Conservation (phyloP, 108 stramenopile species). For the Fragilaria radians region DNA sequence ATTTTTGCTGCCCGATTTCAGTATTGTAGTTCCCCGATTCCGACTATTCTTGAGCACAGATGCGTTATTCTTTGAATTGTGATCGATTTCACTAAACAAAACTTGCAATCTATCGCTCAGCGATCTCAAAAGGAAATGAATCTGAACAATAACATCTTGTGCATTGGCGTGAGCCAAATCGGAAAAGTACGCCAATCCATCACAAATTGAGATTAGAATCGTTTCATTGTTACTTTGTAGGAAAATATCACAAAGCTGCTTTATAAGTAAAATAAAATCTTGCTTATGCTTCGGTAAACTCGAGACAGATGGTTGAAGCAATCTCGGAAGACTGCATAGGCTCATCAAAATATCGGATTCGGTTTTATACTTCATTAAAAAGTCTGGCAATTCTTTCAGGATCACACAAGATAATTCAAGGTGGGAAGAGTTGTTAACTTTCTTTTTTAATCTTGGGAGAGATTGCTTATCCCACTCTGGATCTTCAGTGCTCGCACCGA, state of each 20-base stretch:
- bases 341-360: slow-evolving; percentile 56
- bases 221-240: slow-evolving; percentile 52
- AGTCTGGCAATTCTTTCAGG: slow-evolving; percentile 57
- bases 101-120: slow-evolving; percentile 37
- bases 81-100: neutral
- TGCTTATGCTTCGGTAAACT: slow-evolving; percentile 64
- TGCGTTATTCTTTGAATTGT: slow-evolving; percentile 4
- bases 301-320: slow-evolving; percentile 49
- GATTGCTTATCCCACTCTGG: neutral
- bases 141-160: slow-evolving; percentile 49
- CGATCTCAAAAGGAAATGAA: slow-evolving; percentile 37
- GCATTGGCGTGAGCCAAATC: slow-evolving; percentile 60
- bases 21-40: neutral
- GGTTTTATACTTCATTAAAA: slow-evolving; percentile 66
- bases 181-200: slow-evolving; percentile 42
- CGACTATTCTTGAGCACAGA: slow-evolving; percentile 2
- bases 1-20: neutral
- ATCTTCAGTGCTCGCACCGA: slow-evolving; percentile 23
- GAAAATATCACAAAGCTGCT: slow-evolving; percentile 55
- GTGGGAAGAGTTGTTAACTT: slow-evolving; percentile 14
- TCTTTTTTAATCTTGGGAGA: neutral
- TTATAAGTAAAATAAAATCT: slow-evolving; percentile 56
- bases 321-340: slow-evolving; percentile 60
- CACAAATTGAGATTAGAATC: slow-evolving; percentile 49
- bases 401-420: slow-evolving; percentile 58